Percentiles rank a stretch among this genome's conserved stretches.
Evolutionary conservation across 495 filamentous ascomycete species (phyloP).

Genomic region (Penicillium maclennaniae): DNA sequence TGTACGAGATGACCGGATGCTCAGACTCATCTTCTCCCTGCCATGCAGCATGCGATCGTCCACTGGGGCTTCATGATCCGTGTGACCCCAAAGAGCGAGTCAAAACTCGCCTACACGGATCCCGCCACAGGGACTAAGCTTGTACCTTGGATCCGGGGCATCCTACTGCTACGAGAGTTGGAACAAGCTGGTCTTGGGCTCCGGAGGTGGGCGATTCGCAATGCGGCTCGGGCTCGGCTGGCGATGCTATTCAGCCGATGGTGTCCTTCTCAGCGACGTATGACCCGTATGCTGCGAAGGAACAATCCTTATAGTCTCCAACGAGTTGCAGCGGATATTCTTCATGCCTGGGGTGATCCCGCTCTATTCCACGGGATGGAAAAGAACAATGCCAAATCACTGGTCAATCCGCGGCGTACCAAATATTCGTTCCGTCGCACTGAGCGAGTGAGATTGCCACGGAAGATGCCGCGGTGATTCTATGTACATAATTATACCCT

Average conservation of each 20-base stretch:
- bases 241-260: conserved; percentile 45
- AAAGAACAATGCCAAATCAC: conserved; percentile 2
- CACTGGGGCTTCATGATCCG: conserved; percentile 55
- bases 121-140: conserved; percentile 13
- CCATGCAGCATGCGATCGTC: conserved; percentile 51
- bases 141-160: conserved; percentile 46
- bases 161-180: conserved; percentile 49
- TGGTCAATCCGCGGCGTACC: conserved; percentile 27
- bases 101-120: conserved; percentile 9
- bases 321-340: conserved; percentile 29
- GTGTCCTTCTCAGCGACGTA: conserved; percentile 22
- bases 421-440: neutral
- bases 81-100: conserved; percentile 18
- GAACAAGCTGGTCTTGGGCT: conserved; percentile 45
- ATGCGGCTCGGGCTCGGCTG: conserved; percentile 47
- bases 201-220: conserved; percentile 27
- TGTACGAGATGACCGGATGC: conserved; percentile 19
- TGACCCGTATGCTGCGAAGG: conserved; percentile 36
- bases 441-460: conserved; percentile 1
- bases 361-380: conserved; percentile 25
- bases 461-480: neutral
- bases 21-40: conserved; percentile 42
- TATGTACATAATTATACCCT: neutral
- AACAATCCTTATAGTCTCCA: conserved; percentile 32
- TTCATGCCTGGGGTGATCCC: conserved; percentile 33